phyloP scores from a whole-genome alignment of 2,329 filamentous ascomycete genomes.

The Fusarium stilboides region DNA sequence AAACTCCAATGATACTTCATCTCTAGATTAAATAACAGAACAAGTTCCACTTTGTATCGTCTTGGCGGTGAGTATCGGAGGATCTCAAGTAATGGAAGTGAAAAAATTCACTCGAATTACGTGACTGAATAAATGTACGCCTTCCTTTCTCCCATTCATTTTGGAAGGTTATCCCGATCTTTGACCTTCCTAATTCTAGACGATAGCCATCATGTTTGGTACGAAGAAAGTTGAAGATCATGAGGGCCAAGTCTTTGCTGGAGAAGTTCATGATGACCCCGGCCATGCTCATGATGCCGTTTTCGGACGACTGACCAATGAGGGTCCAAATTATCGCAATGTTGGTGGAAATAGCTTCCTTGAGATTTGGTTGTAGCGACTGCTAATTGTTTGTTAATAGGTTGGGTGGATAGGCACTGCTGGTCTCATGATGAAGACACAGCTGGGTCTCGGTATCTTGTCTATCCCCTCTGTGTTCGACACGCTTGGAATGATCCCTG shows the following conservation, averaged over 20 bases:
- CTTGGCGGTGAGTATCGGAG: constrained; percentile 18
- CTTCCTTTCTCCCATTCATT: constrained; percentile 9
- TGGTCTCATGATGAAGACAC: constrained; percentile 63
- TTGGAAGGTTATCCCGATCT: constrained; percentile 7
- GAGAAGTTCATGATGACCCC: constrained; percentile 16
- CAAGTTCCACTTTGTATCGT: background rate
- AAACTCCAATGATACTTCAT: background rate
- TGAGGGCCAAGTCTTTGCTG: background rate
- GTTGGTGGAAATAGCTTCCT: constrained; percentile 23
- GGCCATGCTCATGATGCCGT: constrained; percentile 33
- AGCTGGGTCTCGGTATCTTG: constrained; percentile 62
- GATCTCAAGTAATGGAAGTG: background rate
- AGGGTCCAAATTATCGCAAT: constrained; percentile 51
- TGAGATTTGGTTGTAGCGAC: fast-evolving
- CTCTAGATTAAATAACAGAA: background rate
- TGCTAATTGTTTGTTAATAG: constrained; percentile 42
- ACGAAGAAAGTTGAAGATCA: constrained; percentile 7
- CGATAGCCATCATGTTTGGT: background rate
- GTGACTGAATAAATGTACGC: constrained; percentile 6
- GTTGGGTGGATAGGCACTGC: constrained; percentile 61
- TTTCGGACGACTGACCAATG: constrained; percentile 49
- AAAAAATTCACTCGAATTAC: constrained; percentile 2
- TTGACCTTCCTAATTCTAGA: background rate
- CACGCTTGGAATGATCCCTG: constrained; percentile 62
- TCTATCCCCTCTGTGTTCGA: constrained; percentile 64